phyloP scores from a whole-genome alignment of 2,329 filamentous ascomycete species.

The Pseudocercospora pini-densiflorae region DNA sequence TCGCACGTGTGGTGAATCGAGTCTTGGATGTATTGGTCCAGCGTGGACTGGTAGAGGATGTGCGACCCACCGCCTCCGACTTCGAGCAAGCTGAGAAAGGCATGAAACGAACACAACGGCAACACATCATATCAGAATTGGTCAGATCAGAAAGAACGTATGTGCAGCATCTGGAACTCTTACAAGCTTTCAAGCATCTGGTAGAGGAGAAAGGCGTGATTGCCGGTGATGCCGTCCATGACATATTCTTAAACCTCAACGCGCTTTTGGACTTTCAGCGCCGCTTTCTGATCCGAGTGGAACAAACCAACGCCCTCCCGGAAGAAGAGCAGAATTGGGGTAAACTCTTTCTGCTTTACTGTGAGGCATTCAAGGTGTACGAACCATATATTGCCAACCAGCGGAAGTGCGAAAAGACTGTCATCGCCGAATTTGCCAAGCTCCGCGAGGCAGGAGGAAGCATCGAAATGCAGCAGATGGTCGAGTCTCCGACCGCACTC shows the following conservation, averaged over 20 bases:
- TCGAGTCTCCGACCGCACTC: constrained; percentile 82
- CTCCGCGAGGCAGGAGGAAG: constrained; percentile 72
- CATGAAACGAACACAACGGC: constrained; percentile 69
- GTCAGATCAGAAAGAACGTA: constrained; percentile 97
- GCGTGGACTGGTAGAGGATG: constrained; percentile 71
- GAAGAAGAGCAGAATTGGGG: constrained; percentile 86
- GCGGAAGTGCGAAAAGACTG: constrained; percentile 84
- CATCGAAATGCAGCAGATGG: constrained; percentile 70
- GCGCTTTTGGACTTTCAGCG: constrained; percentile 94
- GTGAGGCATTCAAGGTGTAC: constrained; percentile 89
- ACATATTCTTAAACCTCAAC: constrained; percentile 97
- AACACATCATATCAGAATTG: constrained; percentile 89
- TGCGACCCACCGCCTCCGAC: constrained; percentile 58
- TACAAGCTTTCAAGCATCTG: constrained; percentile 89
- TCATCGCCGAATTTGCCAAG: constrained; percentile 84
- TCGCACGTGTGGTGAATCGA: constrained; percentile 88
- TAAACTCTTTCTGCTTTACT: constrained; percentile 82
- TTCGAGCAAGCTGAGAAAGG: constrained; percentile 52
- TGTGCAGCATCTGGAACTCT: constrained; percentile 92
- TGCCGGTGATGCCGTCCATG: constrained; percentile 86
- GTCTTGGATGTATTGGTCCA: constrained; percentile 86
- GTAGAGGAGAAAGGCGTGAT: constrained; percentile 87
- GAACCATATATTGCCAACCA: constrained; percentile 98
- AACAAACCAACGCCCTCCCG: constrained; percentile 88
- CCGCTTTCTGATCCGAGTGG: constrained; percentile 90